These are phyloP conservation scores for Rhodotorula sp. DNA, from an alignment of 1,284 basidiomycete genomes.

Conservation along the genomic window DNA sequence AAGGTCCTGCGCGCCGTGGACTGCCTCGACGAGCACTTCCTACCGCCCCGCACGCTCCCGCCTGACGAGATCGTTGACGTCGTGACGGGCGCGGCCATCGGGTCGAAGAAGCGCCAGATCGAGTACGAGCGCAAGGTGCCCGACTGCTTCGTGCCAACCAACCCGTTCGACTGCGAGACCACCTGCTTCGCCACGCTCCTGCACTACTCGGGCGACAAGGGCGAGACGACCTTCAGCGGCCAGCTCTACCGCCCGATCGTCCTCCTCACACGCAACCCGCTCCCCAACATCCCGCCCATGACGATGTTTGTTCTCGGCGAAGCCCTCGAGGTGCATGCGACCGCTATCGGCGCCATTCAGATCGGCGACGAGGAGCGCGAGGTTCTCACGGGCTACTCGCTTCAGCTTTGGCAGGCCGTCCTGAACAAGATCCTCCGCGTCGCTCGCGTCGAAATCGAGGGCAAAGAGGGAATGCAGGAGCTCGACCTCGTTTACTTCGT, in stretches of 20 bases:
- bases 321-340: neutral
- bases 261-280: slow-evolving; percentile 8
- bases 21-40: slow-evolving; percentile 21
- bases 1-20: slow-evolving; percentile 6
- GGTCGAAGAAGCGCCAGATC: slow-evolving; percentile 12
- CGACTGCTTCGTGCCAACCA: neutral
- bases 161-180: neutral
- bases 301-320: slow-evolving; percentile 14
- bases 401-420: slow-evolving; percentile 1
- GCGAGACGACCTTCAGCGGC: neutral
- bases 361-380: slow-evolving; percentile 5
- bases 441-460: neutral
- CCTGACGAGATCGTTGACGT: slow-evolving; percentile 4
- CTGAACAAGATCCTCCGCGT: slow-evolving; percentile 12
- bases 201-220: slow-evolving; percentile 8
- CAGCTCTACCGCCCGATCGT: slow-evolving; percentile 17
- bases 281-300: slow-evolving; percentile 1
- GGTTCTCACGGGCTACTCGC: neutral
- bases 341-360: neutral
- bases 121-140: slow-evolving; percentile 12
- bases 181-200: slow-evolving; percentile 6
- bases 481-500: slow-evolving; percentile 19
- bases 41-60: slow-evolving; percentile 9
- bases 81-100: slow-evolving; percentile 1
- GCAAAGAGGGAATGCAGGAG: neutral